A percentile compares a stretch with the other conserved stretches of the same genome.
These are phyloP conservation scores for Fusarium sp. DNA, from an alignment of 2,329 filamentous ascomycete genomes.

Conservation along the genomic window DNA sequence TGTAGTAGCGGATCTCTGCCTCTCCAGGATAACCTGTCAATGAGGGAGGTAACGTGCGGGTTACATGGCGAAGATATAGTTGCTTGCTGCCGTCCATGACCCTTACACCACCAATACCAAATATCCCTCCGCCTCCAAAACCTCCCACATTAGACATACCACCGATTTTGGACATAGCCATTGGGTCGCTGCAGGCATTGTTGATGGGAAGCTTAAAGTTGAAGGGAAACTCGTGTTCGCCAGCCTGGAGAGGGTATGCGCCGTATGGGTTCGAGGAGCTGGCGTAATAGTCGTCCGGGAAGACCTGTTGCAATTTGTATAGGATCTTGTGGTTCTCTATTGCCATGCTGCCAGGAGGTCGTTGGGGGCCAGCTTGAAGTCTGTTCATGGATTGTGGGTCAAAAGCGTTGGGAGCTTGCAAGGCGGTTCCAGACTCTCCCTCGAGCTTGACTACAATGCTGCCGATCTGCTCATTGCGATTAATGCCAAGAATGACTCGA, in stretches of 20 bases:
- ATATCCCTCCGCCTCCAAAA: constrained; percentile 58
- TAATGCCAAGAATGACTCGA: constrained; percentile 66
- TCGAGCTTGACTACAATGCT: constrained; percentile 86
- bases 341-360: constrained; percentile 57
- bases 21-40: constrained; percentile 87
- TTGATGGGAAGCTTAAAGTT: constrained; percentile 83
- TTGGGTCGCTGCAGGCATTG: constrained; percentile 72
- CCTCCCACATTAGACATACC: constrained; percentile 67
- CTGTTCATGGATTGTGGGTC: constrained; percentile 55
- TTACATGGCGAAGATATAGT: constrained; percentile 77
- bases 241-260: constrained; percentile 72
- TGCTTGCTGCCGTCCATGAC: constrained; percentile 74
- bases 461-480: constrained; percentile 75
- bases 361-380: constrained; percentile 44
- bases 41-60: constrained; percentile 87
- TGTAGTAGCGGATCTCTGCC: constrained; percentile 92
- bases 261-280: constrained; percentile 56
- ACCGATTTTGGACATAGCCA: constrained; percentile 65
- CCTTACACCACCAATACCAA: constrained; percentile 65
- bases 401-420: constrained; percentile 64
- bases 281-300: constrained; percentile 67
- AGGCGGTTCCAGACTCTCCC: constrained; percentile 78
- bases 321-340: constrained; percentile 78
- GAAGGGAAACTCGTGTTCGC: constrained; percentile 82
- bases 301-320: constrained; percentile 79